These are phyloP conservation scores for Aspergillus terreus DNA, from an alignment of 2,329 filamentous ascomycete species.

Conservation along the genomic window DNA sequence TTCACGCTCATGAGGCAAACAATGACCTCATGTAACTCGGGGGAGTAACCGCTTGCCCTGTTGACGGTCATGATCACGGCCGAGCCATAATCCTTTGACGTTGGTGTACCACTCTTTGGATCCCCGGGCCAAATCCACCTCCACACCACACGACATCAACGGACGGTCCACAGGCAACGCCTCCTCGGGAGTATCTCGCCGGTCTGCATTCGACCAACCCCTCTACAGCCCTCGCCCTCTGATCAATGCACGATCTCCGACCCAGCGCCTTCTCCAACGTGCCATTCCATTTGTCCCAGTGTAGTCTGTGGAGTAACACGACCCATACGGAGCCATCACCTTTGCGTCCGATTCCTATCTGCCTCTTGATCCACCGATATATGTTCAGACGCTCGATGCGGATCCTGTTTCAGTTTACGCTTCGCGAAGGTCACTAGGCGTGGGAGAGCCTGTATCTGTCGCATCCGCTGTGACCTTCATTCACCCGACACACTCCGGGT, in stretches of 20 bases:
- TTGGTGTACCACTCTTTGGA: not conserved
- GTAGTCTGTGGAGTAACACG: slow-evolving; percentile 4
- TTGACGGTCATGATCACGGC: not conserved
- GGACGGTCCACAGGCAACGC: not conserved
- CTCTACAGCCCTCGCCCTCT: not conserved
- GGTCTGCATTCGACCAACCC: not conserved
- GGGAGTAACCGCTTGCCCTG: not conserved
- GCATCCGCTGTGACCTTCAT: not conserved
- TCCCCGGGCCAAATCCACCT: not conserved
- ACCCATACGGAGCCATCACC: not conserved
- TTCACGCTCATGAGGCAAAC: not conserved
- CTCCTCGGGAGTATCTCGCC: not conserved
- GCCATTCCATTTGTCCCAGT: slow-evolving; percentile 1
- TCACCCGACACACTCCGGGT: not conserved
- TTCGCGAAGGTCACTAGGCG: not conserved
- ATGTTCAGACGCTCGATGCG: not conserved
- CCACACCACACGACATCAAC: not conserved
- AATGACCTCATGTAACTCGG: not conserved
- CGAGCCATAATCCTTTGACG: not conserved
- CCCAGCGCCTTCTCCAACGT: not conserved
- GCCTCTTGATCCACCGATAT: not conserved
- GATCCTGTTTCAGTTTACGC: too few species aligned
- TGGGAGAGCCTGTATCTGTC: not conserved
- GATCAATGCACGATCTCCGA: slow-evolving; percentile 4
- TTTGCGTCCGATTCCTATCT: not conserved